A percentile compares a stretch with the other conserved stretches of the same genome.
phyloP scores from a whole-genome alignment of 495 filamentous ascomycete species.

The Evansstolkia leycettana region DNA sequence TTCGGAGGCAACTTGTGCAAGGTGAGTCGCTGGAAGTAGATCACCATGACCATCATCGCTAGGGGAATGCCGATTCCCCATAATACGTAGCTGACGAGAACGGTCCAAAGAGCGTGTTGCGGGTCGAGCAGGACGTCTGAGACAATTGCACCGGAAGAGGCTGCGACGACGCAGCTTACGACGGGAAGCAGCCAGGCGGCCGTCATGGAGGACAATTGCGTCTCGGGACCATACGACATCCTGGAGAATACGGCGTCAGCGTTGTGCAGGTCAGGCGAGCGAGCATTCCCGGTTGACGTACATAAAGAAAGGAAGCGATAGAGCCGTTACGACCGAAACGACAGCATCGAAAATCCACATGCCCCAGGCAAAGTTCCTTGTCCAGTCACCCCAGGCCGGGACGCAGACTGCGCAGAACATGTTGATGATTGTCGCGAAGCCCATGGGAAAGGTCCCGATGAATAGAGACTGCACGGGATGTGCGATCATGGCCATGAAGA shows the following conservation, averaged over 20 bases:
- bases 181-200: conserved; percentile 51
- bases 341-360: conserved; percentile 49
- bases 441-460: conserved; percentile 51
- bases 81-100: conserved; percentile 38
- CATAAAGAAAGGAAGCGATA: conserved; percentile 45
- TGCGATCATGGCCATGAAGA: conserved; percentile 42
- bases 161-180: conserved; percentile 44
- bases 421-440: conserved; percentile 48
- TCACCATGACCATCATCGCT: conserved; percentile 30
- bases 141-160: conserved; percentile 43
- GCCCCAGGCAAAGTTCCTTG: conserved; percentile 30
- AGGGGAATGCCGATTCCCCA: conserved; percentile 41
- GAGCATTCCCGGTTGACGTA: conserved; percentile 11
- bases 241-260: no score
- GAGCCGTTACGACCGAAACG: conserved; percentile 34
- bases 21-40: conserved; percentile 42
- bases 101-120: conserved; percentile 42
- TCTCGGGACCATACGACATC: conserved; percentile 8
- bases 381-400: conserved; percentile 35
- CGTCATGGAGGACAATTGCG: conserved; percentile 37
- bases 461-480: conserved; percentile 50
- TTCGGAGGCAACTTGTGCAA: conserved; percentile 37
- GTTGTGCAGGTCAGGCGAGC: no score
- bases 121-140: conserved; percentile 38
- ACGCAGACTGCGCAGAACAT: conserved; percentile 45